phyloP scores from a whole-genome alignment of 2,329 filamentous ascomycete species.

The Diaporthe citri region DNA sequence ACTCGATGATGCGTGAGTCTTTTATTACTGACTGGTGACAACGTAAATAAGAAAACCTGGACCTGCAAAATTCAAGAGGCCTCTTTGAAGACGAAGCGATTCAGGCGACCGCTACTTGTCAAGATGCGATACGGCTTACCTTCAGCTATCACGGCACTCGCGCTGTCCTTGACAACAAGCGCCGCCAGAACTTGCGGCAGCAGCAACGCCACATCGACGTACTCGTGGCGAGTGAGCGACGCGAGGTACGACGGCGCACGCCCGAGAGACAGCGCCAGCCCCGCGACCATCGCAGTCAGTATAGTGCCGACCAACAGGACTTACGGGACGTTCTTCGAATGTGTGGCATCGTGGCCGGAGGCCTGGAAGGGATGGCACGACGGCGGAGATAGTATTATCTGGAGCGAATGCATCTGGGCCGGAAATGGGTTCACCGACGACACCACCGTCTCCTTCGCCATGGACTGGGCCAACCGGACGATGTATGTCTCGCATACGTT shows the following conservation, averaged over 20 bases:
- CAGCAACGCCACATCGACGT: background rate
- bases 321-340: conserved; percentile 48
- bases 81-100: background rate
- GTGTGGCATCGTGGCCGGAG: conserved; percentile 52
- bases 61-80: background rate
- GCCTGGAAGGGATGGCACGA: conserved; percentile 50
- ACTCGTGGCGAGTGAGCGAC: conserved; percentile 11
- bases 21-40: background rate
- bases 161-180: background rate
- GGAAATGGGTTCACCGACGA: conserved; percentile 49
- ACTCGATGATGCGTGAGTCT: background rate
- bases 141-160: background rate
- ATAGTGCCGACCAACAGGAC: conserved; percentile 45
- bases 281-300: conserved; percentile 47
- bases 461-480: conserved; percentile 50
- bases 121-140: background rate
- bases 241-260: background rate
- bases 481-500: conserved; percentile 52
- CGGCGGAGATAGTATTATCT: conserved; percentile 48
- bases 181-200: background rate
- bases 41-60: background rate
- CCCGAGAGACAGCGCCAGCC: conserved; percentile 19
- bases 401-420: conserved; percentile 54
- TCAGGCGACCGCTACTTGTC: background rate
- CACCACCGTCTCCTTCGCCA: conserved; percentile 49